Percentiles rank a stretch among this genome's conserved stretches.
Evolutionary conservation across 371 early-diverging fungal genomes (phyloP).

Genomic region (Batkoa obscura): DNA sequence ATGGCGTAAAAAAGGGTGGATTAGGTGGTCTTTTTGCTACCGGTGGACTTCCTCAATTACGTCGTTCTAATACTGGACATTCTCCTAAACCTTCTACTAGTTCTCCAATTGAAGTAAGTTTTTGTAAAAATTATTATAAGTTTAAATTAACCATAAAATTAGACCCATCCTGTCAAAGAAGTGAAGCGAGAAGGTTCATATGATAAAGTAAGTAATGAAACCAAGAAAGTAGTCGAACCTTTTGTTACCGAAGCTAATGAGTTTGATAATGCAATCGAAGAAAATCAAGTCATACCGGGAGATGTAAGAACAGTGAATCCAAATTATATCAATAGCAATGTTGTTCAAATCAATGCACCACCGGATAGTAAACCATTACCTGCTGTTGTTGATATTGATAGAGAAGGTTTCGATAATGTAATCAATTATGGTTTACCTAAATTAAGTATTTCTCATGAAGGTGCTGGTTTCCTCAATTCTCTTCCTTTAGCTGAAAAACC

Average conservation of each 20-base stretch:
- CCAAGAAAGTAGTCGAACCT: neutral
- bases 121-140: too few species aligned
- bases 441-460: neutral
- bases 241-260: neutral
- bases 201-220: neutral
- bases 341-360: neutral
- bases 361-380: neutral
- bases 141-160: neutral
- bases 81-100: neutral
- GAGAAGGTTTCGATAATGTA: too few species aligned
- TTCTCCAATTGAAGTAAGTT: neutral
- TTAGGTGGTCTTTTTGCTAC: conserved; percentile 57
- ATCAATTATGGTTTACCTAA: too few species aligned
- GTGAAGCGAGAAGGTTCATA: too few species aligned
- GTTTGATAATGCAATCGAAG: neutral
- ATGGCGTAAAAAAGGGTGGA: conserved; percentile 70
- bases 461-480: too few species aligned
- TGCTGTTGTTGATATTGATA: neutral
- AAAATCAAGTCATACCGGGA: neutral
- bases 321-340: neutral
- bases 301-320: neutral
- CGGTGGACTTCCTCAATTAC: conserved; percentile 24
- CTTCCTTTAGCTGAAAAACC: too few species aligned
- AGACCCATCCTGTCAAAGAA: too few species aligned
- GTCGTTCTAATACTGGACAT: neutral